A percentile compares a stretch with the other conserved stretches of the same genome.
Conservation (phyloP, 1,284 basidiomycete species). For the Taiwanofungus camphoratus region DNA sequence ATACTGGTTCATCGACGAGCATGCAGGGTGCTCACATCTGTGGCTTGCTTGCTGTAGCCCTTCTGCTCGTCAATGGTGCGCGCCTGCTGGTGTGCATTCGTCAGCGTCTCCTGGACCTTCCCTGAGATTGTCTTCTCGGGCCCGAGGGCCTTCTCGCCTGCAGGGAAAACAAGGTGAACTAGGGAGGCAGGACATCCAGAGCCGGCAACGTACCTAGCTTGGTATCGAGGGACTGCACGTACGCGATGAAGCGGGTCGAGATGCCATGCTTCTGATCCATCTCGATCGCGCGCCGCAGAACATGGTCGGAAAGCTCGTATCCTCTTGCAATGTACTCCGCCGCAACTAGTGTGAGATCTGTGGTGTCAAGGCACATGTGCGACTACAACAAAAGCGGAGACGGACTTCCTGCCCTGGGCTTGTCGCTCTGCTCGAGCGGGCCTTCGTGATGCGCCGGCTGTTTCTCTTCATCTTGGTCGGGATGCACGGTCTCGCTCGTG, state of each 20-base stretch:
- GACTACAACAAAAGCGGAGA: neutral
- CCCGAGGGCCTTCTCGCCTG: constrained; percentile 49
- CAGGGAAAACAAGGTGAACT: no score
- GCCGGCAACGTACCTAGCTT: constrained; percentile 45
- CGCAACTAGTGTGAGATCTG: constrained; percentile 49
- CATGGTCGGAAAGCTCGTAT: constrained; percentile 73
- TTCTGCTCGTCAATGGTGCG: constrained; percentile 77
- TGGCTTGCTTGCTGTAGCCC: constrained; percentile 64
- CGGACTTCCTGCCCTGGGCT: constrained; percentile 73
- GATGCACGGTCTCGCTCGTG: constrained; percentile 55
- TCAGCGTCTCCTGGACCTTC: constrained; percentile 62
- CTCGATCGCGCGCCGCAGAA: constrained; percentile 83
- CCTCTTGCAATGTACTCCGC: constrained; percentile 90
- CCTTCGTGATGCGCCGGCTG: constrained; percentile 23
- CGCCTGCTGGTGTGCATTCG: constrained; percentile 57
- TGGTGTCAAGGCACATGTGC: neutral
- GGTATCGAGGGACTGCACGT: constrained; percentile 68
- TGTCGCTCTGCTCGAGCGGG: constrained; percentile 70
- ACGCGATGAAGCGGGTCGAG: constrained; percentile 75
- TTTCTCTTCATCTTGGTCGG: constrained; percentile 37
- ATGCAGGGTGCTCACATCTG: constrained; percentile 43
- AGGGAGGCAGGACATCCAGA: no score
- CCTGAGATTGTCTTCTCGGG: constrained; percentile 71
- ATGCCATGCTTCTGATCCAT: constrained; percentile 85
- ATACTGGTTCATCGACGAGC: constrained; percentile 1